Evolutionary conservation across 805 yeast species (phyloP), one percentile per base, ranked within the genome.

Genomic region (Metschnikowia baotianmanensis): DNA sequence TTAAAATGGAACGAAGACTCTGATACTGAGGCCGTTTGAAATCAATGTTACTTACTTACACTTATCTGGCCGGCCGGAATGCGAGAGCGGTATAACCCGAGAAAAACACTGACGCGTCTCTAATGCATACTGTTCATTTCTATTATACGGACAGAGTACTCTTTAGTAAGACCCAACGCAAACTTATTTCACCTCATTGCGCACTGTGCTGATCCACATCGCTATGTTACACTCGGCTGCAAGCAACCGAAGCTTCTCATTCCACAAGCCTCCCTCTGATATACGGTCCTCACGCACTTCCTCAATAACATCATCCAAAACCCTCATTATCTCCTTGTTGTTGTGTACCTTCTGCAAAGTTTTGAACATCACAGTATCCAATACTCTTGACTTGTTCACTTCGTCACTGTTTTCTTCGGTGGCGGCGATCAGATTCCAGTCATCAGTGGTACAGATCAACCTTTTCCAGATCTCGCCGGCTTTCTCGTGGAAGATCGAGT

Each of bases 401-500:
- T 72, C 76, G 35, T 71, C 76, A 2, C 72, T 58, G 36, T 69
- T 62, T 35, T 58, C 61, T 40, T 68, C 61, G 5, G 64, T 53
- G 24, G 58, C 44, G 5, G 60, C 56, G 11, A 77, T 58, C 15
- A 58, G 53, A 6, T 56, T 45, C 83, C 86, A 78, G 47, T 77
- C 69, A 47, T 82, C 84, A 2, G 64, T 46, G 51, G 59, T 34
- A 65, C 61, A 17, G 16, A 85, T 59, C 33, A 83, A 66, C 46
- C 89, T 66, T 48, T 76, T 69, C 88, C 90, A 84, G 0, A 82
- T 60, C 7, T 53, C 42, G 30, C 51, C 50, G 8, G 59, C 46
- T 22, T 57, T 55, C 21, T 48, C 45, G 29, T 49, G 53, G 37
- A 48, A 61, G 6, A 39, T 24, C 12, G 36, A 32, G 18, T 65